Evolutionary conservation across 257 asterid genomes (phyloP).

Genomic region (Knoxia roxburghii): DNA sequence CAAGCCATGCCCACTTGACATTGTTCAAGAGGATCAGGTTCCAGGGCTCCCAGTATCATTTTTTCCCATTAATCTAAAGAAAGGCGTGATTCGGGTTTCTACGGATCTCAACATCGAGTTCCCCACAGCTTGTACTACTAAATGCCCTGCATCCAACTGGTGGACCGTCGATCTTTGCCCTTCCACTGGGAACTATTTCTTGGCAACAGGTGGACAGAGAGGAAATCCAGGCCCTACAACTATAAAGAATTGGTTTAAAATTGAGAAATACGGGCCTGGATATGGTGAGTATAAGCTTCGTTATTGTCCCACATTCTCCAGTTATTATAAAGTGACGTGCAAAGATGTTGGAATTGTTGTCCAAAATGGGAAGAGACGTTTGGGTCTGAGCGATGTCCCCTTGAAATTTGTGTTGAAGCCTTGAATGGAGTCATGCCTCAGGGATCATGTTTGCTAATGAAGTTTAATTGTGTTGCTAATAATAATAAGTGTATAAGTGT

Average conservation of each 20-base stretch:
- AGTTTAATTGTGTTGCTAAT: too few species aligned
- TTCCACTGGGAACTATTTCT: not conserved
- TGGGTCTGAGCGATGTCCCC: slow-evolving; percentile 9
- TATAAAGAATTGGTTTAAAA: slow-evolving; percentile 11
- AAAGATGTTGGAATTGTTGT: slow-evolving; percentile 11
- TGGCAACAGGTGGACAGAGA: not conserved
- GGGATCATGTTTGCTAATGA: too few species aligned
- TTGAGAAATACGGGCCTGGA: not conserved
- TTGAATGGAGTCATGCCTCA: too few species aligned
- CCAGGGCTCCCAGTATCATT: not conserved
- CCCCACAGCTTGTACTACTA: not conserved
- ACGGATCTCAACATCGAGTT: slow-evolving; percentile 3
- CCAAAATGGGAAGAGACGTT: slow-evolving; percentile 14
- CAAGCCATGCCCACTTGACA: slow-evolving; percentile 1
- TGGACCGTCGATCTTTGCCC: not conserved
- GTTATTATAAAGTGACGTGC: slow-evolving; percentile 10
- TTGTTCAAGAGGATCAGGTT: not conserved
- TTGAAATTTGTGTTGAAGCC: slow-evolving; percentile 5
- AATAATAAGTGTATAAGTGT: too few species aligned
- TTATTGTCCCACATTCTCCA: slow-evolving; percentile 14
- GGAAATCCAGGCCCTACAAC: slow-evolving; percentile 8
- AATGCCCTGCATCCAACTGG: not conserved
- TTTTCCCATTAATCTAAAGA: not conserved
- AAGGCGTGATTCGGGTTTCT: slow-evolving; percentile 3
- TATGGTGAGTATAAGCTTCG: slow-evolving; percentile 9